Evolutionary conservation across 352 stramenopile genomes (phyloP).

Genomic region (Chrysophaeum taylorii): DNA sequence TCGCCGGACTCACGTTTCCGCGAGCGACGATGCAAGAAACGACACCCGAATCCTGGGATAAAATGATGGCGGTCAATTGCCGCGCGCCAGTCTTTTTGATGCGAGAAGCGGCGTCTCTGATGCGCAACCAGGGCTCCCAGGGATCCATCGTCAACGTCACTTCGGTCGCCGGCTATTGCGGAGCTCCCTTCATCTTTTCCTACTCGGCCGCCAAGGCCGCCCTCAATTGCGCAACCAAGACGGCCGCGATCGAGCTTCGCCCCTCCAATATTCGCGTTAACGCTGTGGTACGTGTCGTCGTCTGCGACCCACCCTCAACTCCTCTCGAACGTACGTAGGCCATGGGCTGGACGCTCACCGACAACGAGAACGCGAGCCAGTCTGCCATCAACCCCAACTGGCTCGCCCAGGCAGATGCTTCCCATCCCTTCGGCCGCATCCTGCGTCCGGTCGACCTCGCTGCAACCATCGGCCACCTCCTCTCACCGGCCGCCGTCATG

Average conservation of each 20-base stretch:
- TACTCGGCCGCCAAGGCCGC: slow-evolving; percentile 37
- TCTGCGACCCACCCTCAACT: no score
- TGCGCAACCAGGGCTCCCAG: no score
- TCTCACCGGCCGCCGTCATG: slow-evolving; percentile 34
- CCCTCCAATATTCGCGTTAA: slow-evolving; percentile 34
- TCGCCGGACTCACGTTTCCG: no score
- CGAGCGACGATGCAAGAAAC: slow-evolving; percentile 24
- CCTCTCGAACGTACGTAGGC: no score
- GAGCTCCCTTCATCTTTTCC: slow-evolving; percentile 36
- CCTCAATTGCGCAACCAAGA: slow-evolving; percentile 36
- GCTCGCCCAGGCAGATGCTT: slow-evolving; percentile 31
- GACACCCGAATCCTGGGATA: slow-evolving; percentile 26
- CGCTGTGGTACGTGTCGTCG: no score
- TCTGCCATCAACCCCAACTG: slow-evolving; percentile 25
- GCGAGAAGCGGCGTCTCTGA: no score
- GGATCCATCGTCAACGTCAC: slow-evolving; percentile 15
- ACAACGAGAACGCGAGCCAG: slow-evolving; percentile 38
- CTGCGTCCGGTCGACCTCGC: slow-evolving; percentile 35
- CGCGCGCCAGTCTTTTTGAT: no score
- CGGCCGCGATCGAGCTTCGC: slow-evolving; percentile 34
- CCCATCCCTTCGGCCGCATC: slow-evolving; percentile 29
- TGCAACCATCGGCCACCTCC: slow-evolving; percentile 33
- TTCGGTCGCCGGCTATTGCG: slow-evolving; percentile 28
- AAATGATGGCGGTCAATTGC: slow-evolving; percentile 27
- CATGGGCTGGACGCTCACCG: slow-evolving; percentile 39